A percentile compares a stretch with the other conserved stretches of the same genome.
Evolutionary conservation across 495 filamentous ascomycete genomes (phyloP).

Genomic region (Chaetomidium leptoderma): DNA sequence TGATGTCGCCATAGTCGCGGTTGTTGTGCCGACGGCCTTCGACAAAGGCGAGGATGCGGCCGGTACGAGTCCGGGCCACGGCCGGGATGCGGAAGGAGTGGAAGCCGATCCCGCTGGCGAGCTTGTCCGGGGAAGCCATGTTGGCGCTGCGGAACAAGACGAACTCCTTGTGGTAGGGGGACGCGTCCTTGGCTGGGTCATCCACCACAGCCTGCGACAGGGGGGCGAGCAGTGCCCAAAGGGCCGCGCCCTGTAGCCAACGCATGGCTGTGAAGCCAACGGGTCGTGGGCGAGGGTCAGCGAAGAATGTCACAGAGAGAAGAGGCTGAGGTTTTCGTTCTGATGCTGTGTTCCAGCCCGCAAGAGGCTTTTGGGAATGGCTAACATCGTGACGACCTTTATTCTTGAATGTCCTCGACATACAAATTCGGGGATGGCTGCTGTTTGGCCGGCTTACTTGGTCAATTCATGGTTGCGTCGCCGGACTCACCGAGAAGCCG

Average conservation of each 20-base stretch:
- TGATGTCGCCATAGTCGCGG: conserved; percentile 7
- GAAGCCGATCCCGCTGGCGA: background rate
- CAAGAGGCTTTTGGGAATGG: background rate
- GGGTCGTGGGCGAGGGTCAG: no score
- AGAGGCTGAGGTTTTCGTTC: background rate
- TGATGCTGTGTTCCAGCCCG: background rate
- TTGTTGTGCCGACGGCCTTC: conserved; percentile 1
- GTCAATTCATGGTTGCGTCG: background rate
- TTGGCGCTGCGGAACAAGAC: conserved; percentile 8
- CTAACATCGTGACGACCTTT: background rate
- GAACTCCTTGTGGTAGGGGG: conserved; percentile 3
- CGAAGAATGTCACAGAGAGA: background rate
- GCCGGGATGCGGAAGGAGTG: conserved; percentile 5
- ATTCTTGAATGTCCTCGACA: no score
- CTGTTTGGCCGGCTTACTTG: background rate
- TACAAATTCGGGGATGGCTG: background rate
- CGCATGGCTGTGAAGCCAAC: background rate
- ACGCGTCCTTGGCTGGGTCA: background rate
- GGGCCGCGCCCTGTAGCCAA: background rate
- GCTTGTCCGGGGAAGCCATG: conserved; percentile 1
- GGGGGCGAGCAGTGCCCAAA: background rate
- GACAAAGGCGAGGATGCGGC: conserved; percentile 1
- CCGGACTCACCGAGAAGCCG: background rate
- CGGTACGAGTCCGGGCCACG: background rate
- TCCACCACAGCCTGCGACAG: background rate